A percentile compares a stretch with the other conserved stretches of the same genome.
Evolutionary conservation across 208 protist species (phyloP).

Genomic region (Histomonas meleagridis): DNA sequence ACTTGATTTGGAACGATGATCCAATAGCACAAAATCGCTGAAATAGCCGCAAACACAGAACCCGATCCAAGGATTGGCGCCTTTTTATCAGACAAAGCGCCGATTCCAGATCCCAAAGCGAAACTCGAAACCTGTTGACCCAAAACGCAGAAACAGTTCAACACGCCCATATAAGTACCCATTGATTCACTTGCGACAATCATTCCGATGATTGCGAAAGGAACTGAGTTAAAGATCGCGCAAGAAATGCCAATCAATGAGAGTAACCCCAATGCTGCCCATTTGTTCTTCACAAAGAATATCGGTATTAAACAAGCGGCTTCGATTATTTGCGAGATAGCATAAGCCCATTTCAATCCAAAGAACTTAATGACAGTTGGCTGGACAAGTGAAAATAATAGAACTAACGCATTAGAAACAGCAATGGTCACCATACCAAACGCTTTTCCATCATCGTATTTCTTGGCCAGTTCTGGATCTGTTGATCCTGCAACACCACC

Average conservation of each 20-base stretch:
- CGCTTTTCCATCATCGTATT: too few relatives aligned
- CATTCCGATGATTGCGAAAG: background rate
- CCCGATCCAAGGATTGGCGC: background rate
- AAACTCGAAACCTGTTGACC: background rate
- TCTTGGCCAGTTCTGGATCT: too few relatives aligned
- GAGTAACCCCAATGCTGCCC: background rate
- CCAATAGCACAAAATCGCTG: background rate
- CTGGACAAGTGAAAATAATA: background rate
- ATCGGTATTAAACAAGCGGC: background rate
- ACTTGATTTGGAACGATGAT: background rate
- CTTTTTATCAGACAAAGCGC: background rate
- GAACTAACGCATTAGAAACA: background rate
- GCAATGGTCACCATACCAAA: background rate
- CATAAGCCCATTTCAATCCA: background rate
- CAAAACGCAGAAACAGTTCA: background rate
- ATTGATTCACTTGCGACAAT: background rate
- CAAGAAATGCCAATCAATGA: background rate
- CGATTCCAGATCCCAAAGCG: background rate
- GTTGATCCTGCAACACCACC: too few relatives aligned
- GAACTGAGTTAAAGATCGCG: background rate
- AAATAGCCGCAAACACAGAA: background rate
- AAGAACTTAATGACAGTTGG: background rate
- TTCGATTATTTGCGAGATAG: background rate
- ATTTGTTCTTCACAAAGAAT: background rate
- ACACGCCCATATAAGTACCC: background rate